Base-by-base conservation (phyloP, 805 yeast genomes). In the Maudiozyma serrabonitensis region DNA sequence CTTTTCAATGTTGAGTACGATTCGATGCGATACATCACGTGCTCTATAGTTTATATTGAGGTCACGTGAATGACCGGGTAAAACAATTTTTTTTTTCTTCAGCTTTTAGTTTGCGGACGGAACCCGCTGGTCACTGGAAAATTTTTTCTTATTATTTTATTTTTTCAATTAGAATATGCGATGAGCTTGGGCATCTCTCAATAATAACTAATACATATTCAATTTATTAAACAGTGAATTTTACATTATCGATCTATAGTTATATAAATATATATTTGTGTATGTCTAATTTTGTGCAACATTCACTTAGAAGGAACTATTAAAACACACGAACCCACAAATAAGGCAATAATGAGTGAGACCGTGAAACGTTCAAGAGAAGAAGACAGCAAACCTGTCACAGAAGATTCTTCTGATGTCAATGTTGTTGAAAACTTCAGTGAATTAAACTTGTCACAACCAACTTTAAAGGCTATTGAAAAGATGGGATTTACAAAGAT, bases 401-500 rank as follows among this genome's bases (percentile, higher is more conserved):
- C 40, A n/a, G 46, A 46, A 31, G 55, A 47, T 26, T 18, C 53
- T 9, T 55, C 50, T 11, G 40, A 46, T n/a, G 59, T 53, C 31
- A 39, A 42, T 43, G 60, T 58, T 3, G 43, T 31, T 1, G 48
- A 41, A 9, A 45, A 38, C 35, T 73, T 73, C 49, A 57, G 72
- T 0, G 81, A 76, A 45, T 71, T 85, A 48, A 79, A 82, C 12
- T 75, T 93, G 41, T 87, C 96, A 3, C 84, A 75, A 51, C 91
- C 89, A 49, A 90, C 98, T 2, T 64, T 81, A 62, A 80, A 82
- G 61, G 91, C 96, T 21, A 82, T 93, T 56, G 73, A 74, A 39
- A 83, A 81, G 34, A 87, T 93, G 96, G 97, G 96, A 1, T 93
- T 93, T 71, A 75, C 79, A 13, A 83, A 72, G 47, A 87, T 93